These are phyloP conservation scores for Phaeosphaeria sp. DNA, from an alignment of 2,329 filamentous ascomycete species.

Conservation along the genomic window DNA sequence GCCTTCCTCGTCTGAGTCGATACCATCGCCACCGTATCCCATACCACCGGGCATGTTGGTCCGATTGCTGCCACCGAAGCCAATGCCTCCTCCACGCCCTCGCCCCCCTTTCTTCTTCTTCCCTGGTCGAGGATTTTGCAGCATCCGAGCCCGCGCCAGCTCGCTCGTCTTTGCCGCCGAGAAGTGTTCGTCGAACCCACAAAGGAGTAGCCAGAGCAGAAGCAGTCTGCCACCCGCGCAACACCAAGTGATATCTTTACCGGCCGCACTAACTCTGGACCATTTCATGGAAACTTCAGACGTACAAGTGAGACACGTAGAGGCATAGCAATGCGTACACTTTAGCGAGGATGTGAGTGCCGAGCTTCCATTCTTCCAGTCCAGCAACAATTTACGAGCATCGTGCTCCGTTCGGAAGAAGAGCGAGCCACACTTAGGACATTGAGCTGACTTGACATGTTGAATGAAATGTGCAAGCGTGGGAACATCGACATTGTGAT, in stretches of 20 bases:
- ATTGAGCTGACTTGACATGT: constrained; percentile 16
- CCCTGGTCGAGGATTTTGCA: neutral
- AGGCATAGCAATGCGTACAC: constrained; percentile 23
- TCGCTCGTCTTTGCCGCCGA: constrained; percentile 12
- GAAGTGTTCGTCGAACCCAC: constrained; percentile 43
- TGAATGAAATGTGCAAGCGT: constrained; percentile 15
- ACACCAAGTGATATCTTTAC: constrained; percentile 39
- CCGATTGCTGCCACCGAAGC: constrained; percentile 7
- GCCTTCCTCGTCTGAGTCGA: neutral
- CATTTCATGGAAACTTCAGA: constrained; percentile 4
- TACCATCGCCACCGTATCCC: constrained; percentile 13
- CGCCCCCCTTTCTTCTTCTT: constrained; percentile 1
- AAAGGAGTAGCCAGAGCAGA: constrained; percentile 48
- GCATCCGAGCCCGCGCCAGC: constrained; percentile 5
- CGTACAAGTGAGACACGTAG: constrained; percentile 25
- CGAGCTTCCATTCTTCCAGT: constrained; percentile 17
- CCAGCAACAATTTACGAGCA: constrained; percentile 15
- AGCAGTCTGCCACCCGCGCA: constrained; percentile 42
- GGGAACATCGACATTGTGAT: constrained; percentile 1
- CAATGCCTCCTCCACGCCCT: constrained; percentile 7
- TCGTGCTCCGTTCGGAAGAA: constrained; percentile 17
- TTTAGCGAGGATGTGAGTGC: constrained; percentile 16
- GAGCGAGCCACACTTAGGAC: constrained; percentile 13
- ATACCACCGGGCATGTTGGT: constrained; percentile 14
- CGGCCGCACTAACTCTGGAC: constrained; percentile 6